phyloP scores from a whole-genome alignment of 2,329 filamentous ascomycete genomes.

The Catunica adiposa region DNA sequence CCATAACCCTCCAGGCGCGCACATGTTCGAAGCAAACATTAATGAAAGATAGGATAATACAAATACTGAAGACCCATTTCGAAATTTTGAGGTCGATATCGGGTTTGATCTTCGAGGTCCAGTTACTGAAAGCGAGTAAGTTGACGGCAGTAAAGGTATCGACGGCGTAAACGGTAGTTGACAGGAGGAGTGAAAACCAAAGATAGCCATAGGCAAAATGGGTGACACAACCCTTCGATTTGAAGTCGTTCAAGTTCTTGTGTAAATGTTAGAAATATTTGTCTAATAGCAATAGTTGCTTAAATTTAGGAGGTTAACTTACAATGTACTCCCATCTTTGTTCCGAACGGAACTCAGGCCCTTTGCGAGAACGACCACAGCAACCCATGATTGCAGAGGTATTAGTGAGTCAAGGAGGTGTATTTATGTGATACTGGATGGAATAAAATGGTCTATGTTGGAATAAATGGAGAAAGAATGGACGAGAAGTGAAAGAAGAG shows the following conservation, averaged over 20 bases:
- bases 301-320: slow-evolving; percentile 22
- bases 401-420: slow-evolving; percentile 18
- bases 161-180: slow-evolving; percentile 69
- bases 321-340: slow-evolving; percentile 93
- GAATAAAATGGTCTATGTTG: background rate
- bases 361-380: slow-evolving; percentile 43
- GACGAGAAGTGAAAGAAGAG: slow-evolving; percentile 14
- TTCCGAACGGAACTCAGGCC: slow-evolving; percentile 54
- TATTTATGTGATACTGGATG: background rate
- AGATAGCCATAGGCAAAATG: slow-evolving; percentile 72
- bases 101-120: slow-evolving; percentile 71
- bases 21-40: slow-evolving; percentile 69
- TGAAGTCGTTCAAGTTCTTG: slow-evolving; percentile 54
- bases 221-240: slow-evolving; percentile 59
- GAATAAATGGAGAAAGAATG: slow-evolving; percentile 7
- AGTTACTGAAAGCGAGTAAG: slow-evolving; percentile 72
- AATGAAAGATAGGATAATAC: slow-evolving; percentile 79
- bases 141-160: slow-evolving; percentile 92
- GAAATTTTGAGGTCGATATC: slow-evolving; percentile 60
- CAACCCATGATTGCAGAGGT: slow-evolving; percentile 39
- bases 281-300: background rate
- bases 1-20: slow-evolving; percentile 65
- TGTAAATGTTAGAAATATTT: background rate
- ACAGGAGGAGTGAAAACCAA: slow-evolving; percentile 63
- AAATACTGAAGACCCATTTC: slow-evolving; percentile 89